Evolutionary conservation across 2,329 filamentous ascomycete genomes (phyloP).

Genomic region (Trichoderma harzianum): DNA sequence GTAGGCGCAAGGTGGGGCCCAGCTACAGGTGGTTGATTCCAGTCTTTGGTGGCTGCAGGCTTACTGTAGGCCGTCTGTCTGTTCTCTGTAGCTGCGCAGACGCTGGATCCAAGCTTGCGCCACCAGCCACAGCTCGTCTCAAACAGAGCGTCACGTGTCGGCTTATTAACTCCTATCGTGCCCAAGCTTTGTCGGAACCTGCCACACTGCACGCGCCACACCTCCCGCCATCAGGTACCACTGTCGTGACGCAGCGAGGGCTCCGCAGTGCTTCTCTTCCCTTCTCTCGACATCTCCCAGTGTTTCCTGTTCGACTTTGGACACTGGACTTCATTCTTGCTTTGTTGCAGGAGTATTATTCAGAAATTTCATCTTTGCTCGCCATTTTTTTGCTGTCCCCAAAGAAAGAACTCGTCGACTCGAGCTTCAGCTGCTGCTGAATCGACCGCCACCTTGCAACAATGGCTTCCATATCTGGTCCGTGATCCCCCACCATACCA

Average conservation of each 20-base stretch:
- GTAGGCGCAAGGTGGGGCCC: slow-evolving; percentile 14
- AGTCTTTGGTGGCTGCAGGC: background rate
- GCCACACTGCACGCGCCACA: background rate
- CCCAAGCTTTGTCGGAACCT: background rate
- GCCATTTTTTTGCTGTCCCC: background rate
- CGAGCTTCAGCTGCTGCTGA: slow-evolving; percentile 6
- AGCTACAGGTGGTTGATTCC: background rate
- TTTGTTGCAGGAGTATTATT: background rate
- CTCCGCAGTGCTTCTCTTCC: background rate
- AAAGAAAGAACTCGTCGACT: background rate
- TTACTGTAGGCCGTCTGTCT: too few relatives aligned
- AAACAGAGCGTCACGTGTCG: background rate
- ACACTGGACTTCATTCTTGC: background rate
- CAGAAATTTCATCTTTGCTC: background rate
- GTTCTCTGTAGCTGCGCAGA: background rate
- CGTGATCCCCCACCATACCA: slow-evolving; percentile 26
- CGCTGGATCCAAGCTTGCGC: background rate
- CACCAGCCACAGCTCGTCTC: background rate
- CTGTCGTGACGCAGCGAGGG: slow-evolving; percentile 29
- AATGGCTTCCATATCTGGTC: slow-evolving; percentile 57
- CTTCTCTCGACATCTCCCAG: background rate
- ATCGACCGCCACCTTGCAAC: slow-evolving; percentile 22
- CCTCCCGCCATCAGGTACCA: slow-evolving; percentile 30
- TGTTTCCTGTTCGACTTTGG: background rate
- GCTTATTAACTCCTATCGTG: background rate